Evolutionary conservation across 2,329 filamentous ascomycete species (phyloP).

Genomic region (Aspergillus calidoustus): DNA sequence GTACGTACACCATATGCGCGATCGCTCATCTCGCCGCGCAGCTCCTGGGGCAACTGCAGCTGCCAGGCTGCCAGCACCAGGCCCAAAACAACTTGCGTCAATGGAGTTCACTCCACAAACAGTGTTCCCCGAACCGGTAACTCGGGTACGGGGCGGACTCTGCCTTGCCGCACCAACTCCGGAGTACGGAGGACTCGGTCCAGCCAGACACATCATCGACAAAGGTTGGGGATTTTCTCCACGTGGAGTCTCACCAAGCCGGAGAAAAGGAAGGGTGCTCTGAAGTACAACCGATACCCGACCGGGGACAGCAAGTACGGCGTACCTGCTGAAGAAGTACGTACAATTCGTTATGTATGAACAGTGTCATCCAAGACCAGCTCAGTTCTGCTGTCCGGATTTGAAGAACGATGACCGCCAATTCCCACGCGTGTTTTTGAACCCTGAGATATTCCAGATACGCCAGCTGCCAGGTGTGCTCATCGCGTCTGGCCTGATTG

Average conservation of each 20-base stretch:
- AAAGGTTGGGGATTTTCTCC: neutral
- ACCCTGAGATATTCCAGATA: neutral
- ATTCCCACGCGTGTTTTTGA: neutral
- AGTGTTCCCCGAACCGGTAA: neutral
- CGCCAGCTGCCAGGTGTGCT: neutral
- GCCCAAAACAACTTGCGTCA: neutral
- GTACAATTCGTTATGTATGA: neutral
- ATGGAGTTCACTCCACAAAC: neutral
- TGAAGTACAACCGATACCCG: slow-evolving; percentile 4
- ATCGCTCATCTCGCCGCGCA: neutral
- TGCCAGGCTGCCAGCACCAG: neutral
- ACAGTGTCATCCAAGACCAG: slow-evolving; percentile 2
- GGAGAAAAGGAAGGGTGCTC: slow-evolving; percentile 15
- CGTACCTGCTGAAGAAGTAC: neutral
- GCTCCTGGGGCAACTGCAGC: neutral
- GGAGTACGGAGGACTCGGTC: neutral
- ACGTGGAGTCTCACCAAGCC: slow-evolving; percentile 13
- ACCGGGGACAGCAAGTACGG: neutral
- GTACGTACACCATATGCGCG: too few relatives aligned
- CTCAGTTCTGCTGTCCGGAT: neutral
- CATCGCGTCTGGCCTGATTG: neutral
- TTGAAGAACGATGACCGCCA: neutral
- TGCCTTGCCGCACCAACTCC: neutral
- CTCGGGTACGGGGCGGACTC: neutral
- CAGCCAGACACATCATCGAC: neutral